Base-by-base conservation (phyloP, 1,284 basidiomycete species). In the Apiotrichum akiyoshidainum region DNA sequence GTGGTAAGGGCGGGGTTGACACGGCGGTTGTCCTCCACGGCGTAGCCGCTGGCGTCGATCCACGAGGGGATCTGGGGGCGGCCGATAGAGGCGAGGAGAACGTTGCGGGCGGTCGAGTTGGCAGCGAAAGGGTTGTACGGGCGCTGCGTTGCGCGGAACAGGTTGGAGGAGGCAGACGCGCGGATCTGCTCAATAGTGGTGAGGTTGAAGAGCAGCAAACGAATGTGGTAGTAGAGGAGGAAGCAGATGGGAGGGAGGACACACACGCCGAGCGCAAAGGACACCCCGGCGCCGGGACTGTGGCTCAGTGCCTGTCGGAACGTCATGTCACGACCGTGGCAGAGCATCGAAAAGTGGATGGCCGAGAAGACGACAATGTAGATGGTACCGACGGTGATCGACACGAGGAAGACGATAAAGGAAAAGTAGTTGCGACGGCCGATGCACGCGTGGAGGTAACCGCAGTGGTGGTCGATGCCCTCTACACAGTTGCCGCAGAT, bases 401-500 rank as follows among this genome's bases (percentile, higher is more conserved):
- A 83, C 50, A 86, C 75, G 33, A 96, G 81, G 67, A 92, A 85
- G 2, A 84, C 84, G 65, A 94, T 86, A 78, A 97, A 97, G 22
- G 87, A 83, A 26, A 90, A 88, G 76, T 97, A 96, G 74, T 95
- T 96, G 51, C 92, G 86, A 52, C 89, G 84, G 5, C 93, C 92
- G 47, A 97, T 83, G 71, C 92, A 96, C 71, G 92, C 93, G 76
- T 95, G 94, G 37, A 96, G 85, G 86, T 92, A 96, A 65, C 92
- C 89, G 67, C 93, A 96, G 76, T 95, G 91, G 71, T 94, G 91
- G 71, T 94, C 75, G 61, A 78, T 78, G 2, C 87, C 87, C 66
- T 95, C 92, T 22, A 95, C 89, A 71, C 93, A 96, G 72, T 96
- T 95, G 67, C 94, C 90, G 74, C 92, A 96, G 84, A 95, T 84